Conservation (phyloP, 805 yeast species). For the Metschnikowia vanudenii region DNA sequence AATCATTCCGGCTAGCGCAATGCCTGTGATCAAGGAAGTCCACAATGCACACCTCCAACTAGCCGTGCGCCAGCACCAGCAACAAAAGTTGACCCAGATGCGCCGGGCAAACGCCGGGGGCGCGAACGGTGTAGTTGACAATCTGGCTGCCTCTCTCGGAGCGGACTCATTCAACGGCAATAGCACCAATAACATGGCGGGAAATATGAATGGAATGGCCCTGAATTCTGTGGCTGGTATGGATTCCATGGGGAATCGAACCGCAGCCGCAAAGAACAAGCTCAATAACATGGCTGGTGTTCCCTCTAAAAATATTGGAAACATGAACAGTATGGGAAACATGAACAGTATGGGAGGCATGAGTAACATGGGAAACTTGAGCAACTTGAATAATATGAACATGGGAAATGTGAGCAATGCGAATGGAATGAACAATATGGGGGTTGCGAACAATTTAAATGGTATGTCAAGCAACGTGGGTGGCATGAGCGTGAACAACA, state of each 20-base stretch:
- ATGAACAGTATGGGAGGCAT: conserved; percentile 8
- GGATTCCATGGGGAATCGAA: background rate
- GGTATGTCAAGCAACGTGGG: background rate
- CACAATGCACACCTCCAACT: conserved; percentile 66
- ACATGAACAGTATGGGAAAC: conserved; percentile 8
- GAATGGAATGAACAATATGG: conserved; percentile 7
- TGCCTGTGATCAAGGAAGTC: conserved; percentile 61
- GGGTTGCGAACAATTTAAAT: conserved; percentile 4
- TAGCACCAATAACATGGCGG: background rate
- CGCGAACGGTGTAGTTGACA: conserved; percentile 1
- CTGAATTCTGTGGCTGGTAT: background rate
- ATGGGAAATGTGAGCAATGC: conserved; percentile 10
- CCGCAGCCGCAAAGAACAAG: conserved; percentile 2
- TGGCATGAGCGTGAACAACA: background rate
- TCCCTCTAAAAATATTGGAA: conserved; percentile 7
- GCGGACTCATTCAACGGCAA: conserved; percentile 8
- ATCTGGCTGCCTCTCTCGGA: background rate
- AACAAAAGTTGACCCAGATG: conserved; percentile 30
- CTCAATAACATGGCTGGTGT: conserved; percentile 5
- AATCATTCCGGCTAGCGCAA: conserved; percentile 54
- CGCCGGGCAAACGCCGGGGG: conserved; percentile 13
- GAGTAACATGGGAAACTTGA: conserved; percentile 9
- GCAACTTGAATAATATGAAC: conserved; percentile 7
- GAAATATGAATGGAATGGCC: background rate
- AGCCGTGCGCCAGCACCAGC: conserved; percentile 50